These are phyloP conservation scores for Plasmopara halstedii DNA, from an alignment of 352 stramenopile genomes.

Conservation along the genomic window DNA sequence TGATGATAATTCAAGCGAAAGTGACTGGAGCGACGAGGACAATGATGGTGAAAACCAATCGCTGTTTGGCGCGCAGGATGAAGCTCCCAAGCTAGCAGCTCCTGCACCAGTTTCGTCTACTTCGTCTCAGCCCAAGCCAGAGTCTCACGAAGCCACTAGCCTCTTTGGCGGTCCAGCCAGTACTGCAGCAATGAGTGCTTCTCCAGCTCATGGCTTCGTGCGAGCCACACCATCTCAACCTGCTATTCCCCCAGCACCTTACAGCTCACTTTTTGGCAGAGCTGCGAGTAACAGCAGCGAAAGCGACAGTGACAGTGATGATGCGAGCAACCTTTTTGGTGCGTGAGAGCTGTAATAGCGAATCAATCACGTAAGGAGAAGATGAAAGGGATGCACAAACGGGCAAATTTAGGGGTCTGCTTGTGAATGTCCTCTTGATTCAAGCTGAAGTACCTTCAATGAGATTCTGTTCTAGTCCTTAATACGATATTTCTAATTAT, in stretches of 20 bases:
- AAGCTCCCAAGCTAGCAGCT: slow-evolving; percentile 11
- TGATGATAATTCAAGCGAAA: slow-evolving; percentile 55
- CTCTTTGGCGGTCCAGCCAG: slow-evolving; percentile 26
- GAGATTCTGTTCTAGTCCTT: background rate
- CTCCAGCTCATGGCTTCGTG: slow-evolving; percentile 21
- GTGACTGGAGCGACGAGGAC: slow-evolving; percentile 63
- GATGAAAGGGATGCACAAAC: too few species aligned
- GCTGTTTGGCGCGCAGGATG: slow-evolving; percentile 30
- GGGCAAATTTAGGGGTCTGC: background rate
- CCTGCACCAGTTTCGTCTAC: slow-evolving; percentile 16
- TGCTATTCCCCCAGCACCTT: slow-evolving; percentile 22
- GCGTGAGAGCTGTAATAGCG: slow-evolving; percentile 61
- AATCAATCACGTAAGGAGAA: background rate
- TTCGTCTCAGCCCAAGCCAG: slow-evolving; percentile 13
- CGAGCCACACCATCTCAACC: slow-evolving; percentile 18
- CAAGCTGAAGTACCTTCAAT: background rate
- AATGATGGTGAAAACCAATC: slow-evolving; percentile 19
- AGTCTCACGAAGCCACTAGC: slow-evolving; percentile 16
- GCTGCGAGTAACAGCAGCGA: slow-evolving; percentile 49
- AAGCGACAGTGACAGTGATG: slow-evolving; percentile 66
- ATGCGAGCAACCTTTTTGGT: slow-evolving; percentile 71
- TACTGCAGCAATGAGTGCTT: slow-evolving; percentile 5
- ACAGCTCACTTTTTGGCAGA: slow-evolving; percentile 55
- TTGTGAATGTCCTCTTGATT: background rate
- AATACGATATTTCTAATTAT: slow-evolving; percentile 18